A percentile compares a stretch with the other conserved stretches of the same genome.
Conservation (phyloP, 2,329 filamentous ascomycete genomes). For the Onygenales sp. region DNA sequence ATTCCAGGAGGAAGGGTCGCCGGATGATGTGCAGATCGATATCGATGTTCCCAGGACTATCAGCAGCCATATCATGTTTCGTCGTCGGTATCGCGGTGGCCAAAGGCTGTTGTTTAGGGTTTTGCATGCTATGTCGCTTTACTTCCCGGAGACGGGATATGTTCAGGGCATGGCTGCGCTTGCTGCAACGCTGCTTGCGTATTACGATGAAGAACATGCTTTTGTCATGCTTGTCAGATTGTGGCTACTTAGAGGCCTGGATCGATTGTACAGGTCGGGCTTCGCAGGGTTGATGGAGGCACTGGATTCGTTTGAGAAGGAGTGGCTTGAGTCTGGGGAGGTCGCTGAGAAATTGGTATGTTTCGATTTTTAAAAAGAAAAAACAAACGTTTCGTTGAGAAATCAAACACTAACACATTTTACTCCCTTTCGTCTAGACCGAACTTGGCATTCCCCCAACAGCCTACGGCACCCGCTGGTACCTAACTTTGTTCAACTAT, state of each 20-base stretch:
- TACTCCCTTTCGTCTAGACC: conserved; percentile 36
- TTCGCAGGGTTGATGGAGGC: conserved; percentile 83
- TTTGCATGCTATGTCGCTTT: conserved; percentile 81
- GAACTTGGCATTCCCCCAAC: conserved; percentile 76
- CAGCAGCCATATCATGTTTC: conserved; percentile 94
- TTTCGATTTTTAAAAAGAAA: conserved; percentile 11
- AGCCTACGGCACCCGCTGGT: conserved; percentile 95
- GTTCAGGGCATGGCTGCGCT: conserved; percentile 96
- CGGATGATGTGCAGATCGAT: conserved; percentile 94
- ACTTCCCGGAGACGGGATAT: conserved; percentile 85
- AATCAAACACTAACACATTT: neutral
- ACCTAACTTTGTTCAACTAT: conserved; percentile 94
- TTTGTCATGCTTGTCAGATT: conserved; percentile 96
- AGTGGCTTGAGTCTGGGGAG: conserved; percentile 71
- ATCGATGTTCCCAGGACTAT: conserved; percentile 94
- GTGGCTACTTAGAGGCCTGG: conserved; percentile 81
- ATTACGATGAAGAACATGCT: conserved; percentile 88
- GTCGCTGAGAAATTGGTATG: conserved; percentile 73
- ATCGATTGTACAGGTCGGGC: conserved; percentile 71
- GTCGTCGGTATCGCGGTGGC: conserved; percentile 79
- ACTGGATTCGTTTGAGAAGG: conserved; percentile 70
- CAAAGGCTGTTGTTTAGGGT: conserved; percentile 88
- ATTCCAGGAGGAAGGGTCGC: conserved; percentile 63
- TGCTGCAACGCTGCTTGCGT: conserved; percentile 85
- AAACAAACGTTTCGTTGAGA: conserved; percentile 3